Conservation (phyloP, 1,139 yeast species). For the Geotrichum europaeum region DNA sequence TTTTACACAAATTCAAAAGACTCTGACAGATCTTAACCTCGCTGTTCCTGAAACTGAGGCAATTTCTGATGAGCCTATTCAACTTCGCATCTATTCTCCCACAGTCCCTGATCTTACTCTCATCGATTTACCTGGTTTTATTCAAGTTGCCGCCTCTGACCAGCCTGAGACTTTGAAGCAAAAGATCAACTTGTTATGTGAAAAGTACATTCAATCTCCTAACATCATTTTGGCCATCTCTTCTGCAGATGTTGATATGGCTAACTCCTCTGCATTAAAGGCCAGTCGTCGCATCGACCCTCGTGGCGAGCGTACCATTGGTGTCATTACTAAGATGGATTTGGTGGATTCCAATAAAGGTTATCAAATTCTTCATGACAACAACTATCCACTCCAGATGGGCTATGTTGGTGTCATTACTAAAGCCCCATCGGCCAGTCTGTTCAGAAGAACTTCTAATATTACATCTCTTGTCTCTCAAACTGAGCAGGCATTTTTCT, state of each 20-base stretch:
- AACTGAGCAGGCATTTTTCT: slow-evolving; percentile 44
- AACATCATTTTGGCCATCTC: slow-evolving; percentile 92
- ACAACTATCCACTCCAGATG: slow-evolving; percentile 83
- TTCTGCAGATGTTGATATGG: slow-evolving; percentile 96
- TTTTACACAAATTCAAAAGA: slow-evolving; percentile 79
- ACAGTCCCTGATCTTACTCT: slow-evolving; percentile 88
- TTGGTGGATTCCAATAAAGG: slow-evolving; percentile 76
- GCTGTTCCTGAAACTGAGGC: slow-evolving; percentile 86
- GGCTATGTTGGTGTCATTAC: slow-evolving; percentile 98
- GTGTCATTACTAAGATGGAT: slow-evolving; percentile 91
- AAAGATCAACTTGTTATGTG: slow-evolving; percentile 74
- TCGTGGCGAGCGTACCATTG: slow-evolving; percentile 88
- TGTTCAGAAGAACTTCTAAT: slow-evolving; percentile 29
- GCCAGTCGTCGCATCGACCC: slow-evolving; percentile 95
- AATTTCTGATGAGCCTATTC: slow-evolving; percentile 86
- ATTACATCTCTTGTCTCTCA: slow-evolving; percentile 36
- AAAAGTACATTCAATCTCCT: slow-evolving; percentile 80
- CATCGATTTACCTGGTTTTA: slow-evolving; percentile 96
- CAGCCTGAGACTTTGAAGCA: slow-evolving; percentile 81
- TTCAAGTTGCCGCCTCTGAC: slow-evolving; percentile 93
- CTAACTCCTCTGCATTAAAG: slow-evolving; percentile 87
- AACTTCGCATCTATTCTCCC: slow-evolving; percentile 84
- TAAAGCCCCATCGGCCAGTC: slow-evolving; percentile 50
- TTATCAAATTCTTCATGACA: slow-evolving; percentile 59
- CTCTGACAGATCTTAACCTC: slow-evolving; percentile 78